Percentiles rank a stretch among this genome's conserved stretches.
These are phyloP conservation scores for Fusarium siculi DNA, from an alignment of 2,329 filamentous ascomycete species.

Conservation along the genomic window DNA sequence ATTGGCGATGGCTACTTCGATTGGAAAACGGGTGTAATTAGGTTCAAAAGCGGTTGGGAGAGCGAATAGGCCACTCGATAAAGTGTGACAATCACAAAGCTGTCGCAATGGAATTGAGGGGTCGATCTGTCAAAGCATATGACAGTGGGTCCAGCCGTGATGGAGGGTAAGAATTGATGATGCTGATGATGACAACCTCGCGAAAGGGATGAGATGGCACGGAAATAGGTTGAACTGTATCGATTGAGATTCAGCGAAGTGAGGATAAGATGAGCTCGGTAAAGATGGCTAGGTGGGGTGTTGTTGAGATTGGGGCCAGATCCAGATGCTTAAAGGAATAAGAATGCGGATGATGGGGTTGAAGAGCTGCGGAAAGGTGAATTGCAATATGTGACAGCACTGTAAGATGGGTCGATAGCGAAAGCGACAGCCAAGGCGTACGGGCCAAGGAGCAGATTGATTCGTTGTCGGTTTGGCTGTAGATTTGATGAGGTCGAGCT, in stretches of 20 bases:
- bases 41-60: slow-evolving; percentile 9
- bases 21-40: background rate
- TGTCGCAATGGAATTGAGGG: slow-evolving; percentile 33
- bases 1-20: slow-evolving; percentile 28
- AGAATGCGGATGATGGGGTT: slow-evolving; percentile 17
- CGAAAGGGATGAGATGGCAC: slow-evolving; percentile 17
- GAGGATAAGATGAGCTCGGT: slow-evolving; percentile 13
- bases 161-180: slow-evolving; percentile 8
- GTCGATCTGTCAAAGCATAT: slow-evolving; percentile 37
- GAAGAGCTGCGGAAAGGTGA: slow-evolving; percentile 17
- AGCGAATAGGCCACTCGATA: slow-evolving; percentile 17
- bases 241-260: slow-evolving; percentile 12
- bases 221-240: slow-evolving; percentile 2
- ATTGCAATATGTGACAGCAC: slow-evolving; percentile 20
- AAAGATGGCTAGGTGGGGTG: slow-evolving; percentile 37
- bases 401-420: slow-evolving; percentile 28
- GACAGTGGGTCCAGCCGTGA: slow-evolving; percentile 28
- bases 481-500: slow-evolving; percentile 39
- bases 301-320: slow-evolving; percentile 39
- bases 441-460: slow-evolving; percentile 24
- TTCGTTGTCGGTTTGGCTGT: slow-evolving; percentile 22
- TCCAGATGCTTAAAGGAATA: slow-evolving; percentile 25
- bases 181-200: slow-evolving; percentile 20
- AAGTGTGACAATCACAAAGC: slow-evolving; percentile 20
- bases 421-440: slow-evolving; percentile 21